phyloP scores from a whole-genome alignment of 2,329 filamentous ascomycete genomes.

The Biscogniauxia mediterranea region DNA sequence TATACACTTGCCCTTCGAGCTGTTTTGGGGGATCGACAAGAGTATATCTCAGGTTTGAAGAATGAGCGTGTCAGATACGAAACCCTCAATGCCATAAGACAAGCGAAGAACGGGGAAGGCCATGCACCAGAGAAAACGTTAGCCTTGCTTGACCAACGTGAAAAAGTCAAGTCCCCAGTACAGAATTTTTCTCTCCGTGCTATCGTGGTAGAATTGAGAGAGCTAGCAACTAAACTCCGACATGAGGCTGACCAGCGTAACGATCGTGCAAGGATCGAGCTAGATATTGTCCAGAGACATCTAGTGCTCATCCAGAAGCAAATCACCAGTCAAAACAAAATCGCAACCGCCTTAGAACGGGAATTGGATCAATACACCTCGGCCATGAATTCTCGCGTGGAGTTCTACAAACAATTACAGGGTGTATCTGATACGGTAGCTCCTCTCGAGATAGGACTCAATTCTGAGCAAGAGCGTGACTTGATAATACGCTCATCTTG shows the following conservation, averaged over 20 bases:
- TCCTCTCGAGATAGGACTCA: slow-evolving; percentile 64
- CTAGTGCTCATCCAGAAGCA: slow-evolving; percentile 59
- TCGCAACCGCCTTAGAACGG: slow-evolving; percentile 50
- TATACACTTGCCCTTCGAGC: slow-evolving; percentile 78
- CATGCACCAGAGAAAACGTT: slow-evolving; percentile 66
- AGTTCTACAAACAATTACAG: slow-evolving; percentile 89
- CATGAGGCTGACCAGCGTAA: slow-evolving; percentile 54
- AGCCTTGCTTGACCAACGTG: slow-evolving; percentile 49
- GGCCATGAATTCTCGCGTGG: slow-evolving; percentile 80
- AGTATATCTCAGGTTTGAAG: slow-evolving; percentile 72
- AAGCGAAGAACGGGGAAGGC: slow-evolving; percentile 63
- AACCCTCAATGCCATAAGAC: slow-evolving; percentile 56
- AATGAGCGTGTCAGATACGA: slow-evolving; percentile 76
- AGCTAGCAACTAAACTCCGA: slow-evolving; percentile 58
- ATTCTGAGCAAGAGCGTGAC: slow-evolving; percentile 43
- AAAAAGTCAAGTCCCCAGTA: slow-evolving; percentile 46
- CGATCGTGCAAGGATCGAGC: slow-evolving; percentile 59
- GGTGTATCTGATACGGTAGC: slow-evolving; percentile 84
- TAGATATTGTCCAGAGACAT: slow-evolving; percentile 61
- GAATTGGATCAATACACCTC: slow-evolving; percentile 75
- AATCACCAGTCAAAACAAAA: slow-evolving; percentile 51
- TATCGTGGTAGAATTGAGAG: slow-evolving; percentile 67
- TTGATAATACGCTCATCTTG: slow-evolving; percentile 28
- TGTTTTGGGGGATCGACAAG: slow-evolving; percentile 74
- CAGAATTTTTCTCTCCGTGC: slow-evolving; percentile 66